Percentiles rank a stretch among this genome's conserved stretches.
Evolutionary conservation across 345 rosid genomes (phyloP).

Genomic region (Populus simonii): DNA sequence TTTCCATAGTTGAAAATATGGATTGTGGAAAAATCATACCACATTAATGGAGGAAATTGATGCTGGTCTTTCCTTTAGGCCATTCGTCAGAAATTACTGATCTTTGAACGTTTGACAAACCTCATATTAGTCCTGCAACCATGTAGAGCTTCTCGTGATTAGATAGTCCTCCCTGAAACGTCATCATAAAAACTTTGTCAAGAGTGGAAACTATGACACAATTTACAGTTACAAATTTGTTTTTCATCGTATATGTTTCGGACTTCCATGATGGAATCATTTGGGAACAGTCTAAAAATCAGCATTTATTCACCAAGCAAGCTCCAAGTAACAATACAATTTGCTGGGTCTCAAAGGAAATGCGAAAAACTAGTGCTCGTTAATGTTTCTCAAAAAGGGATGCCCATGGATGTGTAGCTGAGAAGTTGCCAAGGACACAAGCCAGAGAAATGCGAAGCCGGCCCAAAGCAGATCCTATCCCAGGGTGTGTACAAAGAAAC

Average conservation of each 20-base stretch:
- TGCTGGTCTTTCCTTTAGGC: too few species aligned
- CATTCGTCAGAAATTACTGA: too few species aligned
- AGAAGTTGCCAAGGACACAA: constrained; percentile 20
- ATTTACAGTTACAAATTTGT: not conserved
- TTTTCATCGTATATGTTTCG: not conserved
- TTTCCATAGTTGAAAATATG: too few species aligned
- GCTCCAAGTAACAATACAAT: not conserved
- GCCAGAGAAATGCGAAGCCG: too few species aligned
- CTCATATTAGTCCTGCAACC: too few species aligned
- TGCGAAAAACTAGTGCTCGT: constrained; percentile 83
- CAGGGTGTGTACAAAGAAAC: too few species aligned
- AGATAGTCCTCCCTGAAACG: constrained; percentile 53
- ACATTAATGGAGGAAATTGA: too few species aligned
- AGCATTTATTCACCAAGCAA: constrained; percentile 28
- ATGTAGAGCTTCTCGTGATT: constrained; percentile 40
- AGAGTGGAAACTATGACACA: not conserved
- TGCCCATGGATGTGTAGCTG: constrained; percentile 58
- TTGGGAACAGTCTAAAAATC: not conserved
- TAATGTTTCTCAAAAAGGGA: constrained; percentile 93
- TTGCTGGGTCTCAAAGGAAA: not conserved
- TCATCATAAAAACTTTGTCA: constrained; percentile 8
- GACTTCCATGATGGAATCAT: too few species aligned
- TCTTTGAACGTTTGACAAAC: too few species aligned
- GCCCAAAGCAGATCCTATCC: too few species aligned
- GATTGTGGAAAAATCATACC: too few species aligned